phyloP scores from a whole-genome alignment of 768 basidiomycete genomes.

The Pluteus cervinus region DNA sequence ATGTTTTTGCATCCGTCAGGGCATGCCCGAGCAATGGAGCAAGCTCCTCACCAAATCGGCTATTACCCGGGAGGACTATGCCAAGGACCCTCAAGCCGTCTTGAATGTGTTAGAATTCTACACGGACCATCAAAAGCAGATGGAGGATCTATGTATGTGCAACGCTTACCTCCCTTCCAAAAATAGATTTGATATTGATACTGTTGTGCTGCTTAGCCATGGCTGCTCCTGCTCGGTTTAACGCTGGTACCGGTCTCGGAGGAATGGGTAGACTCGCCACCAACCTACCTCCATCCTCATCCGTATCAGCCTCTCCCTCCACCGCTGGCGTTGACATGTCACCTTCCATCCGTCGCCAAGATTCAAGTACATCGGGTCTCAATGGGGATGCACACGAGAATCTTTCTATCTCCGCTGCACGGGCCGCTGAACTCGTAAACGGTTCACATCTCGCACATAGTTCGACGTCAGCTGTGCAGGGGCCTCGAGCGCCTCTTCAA shows the following conservation, averaged over 20 bases:
- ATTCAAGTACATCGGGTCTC: neutral
- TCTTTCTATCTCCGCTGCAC: slow-evolving; percentile 4
- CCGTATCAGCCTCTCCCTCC: slow-evolving; percentile 13
- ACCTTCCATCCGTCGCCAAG: slow-evolving; percentile 10
- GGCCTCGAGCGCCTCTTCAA: slow-evolving; percentile 17
- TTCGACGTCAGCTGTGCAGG: slow-evolving; percentile 12
- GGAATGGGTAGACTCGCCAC: slow-evolving; percentile 49
- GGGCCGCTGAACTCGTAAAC: slow-evolving; percentile 6
- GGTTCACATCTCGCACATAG: neutral
- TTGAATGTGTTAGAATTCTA: slow-evolving; percentile 98
- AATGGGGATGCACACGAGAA: slow-evolving; percentile 4
- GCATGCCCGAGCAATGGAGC: slow-evolving; percentile 96
- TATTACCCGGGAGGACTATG: slow-evolving; percentile 97
- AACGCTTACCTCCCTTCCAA: slow-evolving; percentile 14
- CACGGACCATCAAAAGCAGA: slow-evolving; percentile 93
- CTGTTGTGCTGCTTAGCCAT: slow-evolving; percentile 8
- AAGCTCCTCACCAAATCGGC: slow-evolving; percentile 95
- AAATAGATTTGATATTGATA: slow-evolving; percentile 9
- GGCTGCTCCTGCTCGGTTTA: slow-evolving; percentile 76
- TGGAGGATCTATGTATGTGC: slow-evolving; percentile 47
- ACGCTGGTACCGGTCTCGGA: slow-evolving; percentile 87
- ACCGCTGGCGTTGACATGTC: slow-evolving; percentile 13
- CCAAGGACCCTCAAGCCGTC: slow-evolving; percentile 94
- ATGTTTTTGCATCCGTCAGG: slow-evolving; percentile 37
- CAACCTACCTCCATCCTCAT: slow-evolving; percentile 16